Base-by-base conservation (phyloP, 73 alveolate species). In the Loxodes magnus region DNA sequence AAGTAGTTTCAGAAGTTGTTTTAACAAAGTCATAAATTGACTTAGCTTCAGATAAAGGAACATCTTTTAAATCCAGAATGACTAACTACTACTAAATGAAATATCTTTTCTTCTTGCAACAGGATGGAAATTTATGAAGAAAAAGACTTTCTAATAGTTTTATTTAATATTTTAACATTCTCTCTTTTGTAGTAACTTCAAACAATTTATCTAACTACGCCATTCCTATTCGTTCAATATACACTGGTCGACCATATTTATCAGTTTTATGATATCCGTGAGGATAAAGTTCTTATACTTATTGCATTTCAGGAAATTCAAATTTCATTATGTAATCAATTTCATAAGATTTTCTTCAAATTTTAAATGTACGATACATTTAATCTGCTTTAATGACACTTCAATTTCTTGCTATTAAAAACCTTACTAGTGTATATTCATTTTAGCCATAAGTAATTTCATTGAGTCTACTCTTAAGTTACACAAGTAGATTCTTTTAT, bases 301-400 rank as follows among this genome's bases (percentile, higher is more conserved):
- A 35, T 3, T 29, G 36, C 0, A 39, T 36, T 33, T 75, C 84
- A 21, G 57, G 3, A 51, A 71, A 71, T 31, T 46, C 59, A 49
- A 61, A 69, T 29, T 52, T 53, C 9, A 50, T 39, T 0, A 82
- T 65, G 4, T 34, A 17, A 46, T 83, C 92, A 10, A 82, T 75
- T 1, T 57, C 88, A 30, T 64, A 49, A 30, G 80, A 88, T 39
- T 48, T 49, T 64, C 96, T 62, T 89, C 94, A 85, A n/a, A n/a
- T n/a, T n/a, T n/a, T n/a, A n/a, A n/a, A n/a, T n/a, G n/a, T n/a
- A n/a, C n/a, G n/a, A n/a, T n/a, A n/a, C n/a, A n/a, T n/a, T n/a
- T n/a, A n/a, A n/a, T n/a, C n/a, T n/a, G n/a, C n/a, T n/a, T n/a
- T n/a, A n/a, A n/a, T n/a, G n/a, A n/a, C n/a, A n/a, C n/a, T n/a